Evolutionary conservation across 1,284 basidiomycete species (phyloP), one percentile per base, ranked within the genome.

Genomic region (Rhodotorula sp.): DNA sequence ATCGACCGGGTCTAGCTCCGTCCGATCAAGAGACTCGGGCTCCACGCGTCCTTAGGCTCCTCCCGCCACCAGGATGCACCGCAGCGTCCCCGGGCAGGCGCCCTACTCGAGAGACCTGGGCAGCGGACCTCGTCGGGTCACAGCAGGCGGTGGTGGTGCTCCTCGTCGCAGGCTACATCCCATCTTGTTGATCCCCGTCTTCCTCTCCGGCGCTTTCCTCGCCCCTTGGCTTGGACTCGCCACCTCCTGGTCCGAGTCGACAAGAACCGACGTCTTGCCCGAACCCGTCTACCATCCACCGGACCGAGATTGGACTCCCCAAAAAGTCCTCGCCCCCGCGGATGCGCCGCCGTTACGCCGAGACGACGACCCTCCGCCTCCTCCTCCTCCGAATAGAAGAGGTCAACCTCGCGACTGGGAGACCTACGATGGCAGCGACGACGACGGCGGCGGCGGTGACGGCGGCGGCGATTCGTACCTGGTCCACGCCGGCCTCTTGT

Each of bases 181-280:
- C 29, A 48, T 72, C 65, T 51, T 72, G 58, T 68, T 75, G 39
- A 43, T 75, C 31, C 73, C 73, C 65, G 70, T 75, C 66, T 75
- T 75, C 62, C 65, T 75, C 57, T 56, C 65, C 52, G 73, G 73
- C 34, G 48, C 60, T 46, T 26, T 67, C 47, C 62, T 72, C 54
- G 54, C 70, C 0, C 70, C 69, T 15, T 64, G 54, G 26, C 8
- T 65, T 43, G 16, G 52, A 31, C 7, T 57, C 39, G 26, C 23
- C 15, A 7, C 23, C 34, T 34, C 34, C 34, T 34, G 34, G 34
- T 34, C 34, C 34, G 34, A 34, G 5, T 34, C 34, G 5, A 34
- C 34, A 34, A 34, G 34, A 34, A 7, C 34, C 34, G 34, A 34
- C 34, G 34, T 34, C 34, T 34, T 34, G 5, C 62, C 43, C 18